Conservation (phyloP, 1,139 yeast genomes). For the Cylindricascospora bacillispora region DNA sequence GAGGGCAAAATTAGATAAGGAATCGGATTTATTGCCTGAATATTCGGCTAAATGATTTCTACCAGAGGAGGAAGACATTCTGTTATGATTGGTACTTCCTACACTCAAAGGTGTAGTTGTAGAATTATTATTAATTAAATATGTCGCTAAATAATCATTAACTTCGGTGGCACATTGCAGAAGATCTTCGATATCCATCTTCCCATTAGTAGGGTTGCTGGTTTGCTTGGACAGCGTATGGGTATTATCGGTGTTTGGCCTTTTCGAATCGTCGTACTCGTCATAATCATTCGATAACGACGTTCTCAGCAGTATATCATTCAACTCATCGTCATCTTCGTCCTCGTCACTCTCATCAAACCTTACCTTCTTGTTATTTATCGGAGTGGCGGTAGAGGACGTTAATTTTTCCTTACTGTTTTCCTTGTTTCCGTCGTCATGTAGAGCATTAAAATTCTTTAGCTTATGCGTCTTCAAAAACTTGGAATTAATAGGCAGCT, state of each 20-base stretch:
- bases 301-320: too few relatives aligned
- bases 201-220: constrained; percentile 8
- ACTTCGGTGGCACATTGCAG: constrained; percentile 20
- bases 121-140: constrained; percentile 17
- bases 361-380: constrained; percentile 16
- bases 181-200: constrained; percentile 20
- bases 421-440: too few relatives aligned
- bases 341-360: constrained; percentile 7
- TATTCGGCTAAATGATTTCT: constrained; percentile 5
- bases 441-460: too few relatives aligned
- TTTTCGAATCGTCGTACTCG: not conserved
- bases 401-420: too few relatives aligned
- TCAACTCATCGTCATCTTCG: not conserved
- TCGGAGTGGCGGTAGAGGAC: too few relatives aligned
- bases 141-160: constrained; percentile 19
- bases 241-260: constrained; percentile 1
- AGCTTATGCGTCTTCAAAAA: too few relatives aligned
- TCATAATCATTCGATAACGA: too few relatives aligned
- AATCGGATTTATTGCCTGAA: constrained; percentile 17
- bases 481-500: too few relatives aligned
- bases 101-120: not conserved
- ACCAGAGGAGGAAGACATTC: too few relatives aligned
- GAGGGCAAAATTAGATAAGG: constrained; percentile 22
- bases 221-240: constrained; percentile 3
- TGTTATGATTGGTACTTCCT: not conserved